Percentiles rank a stretch among this genome's conserved stretches.
These are phyloP conservation scores for Pisolithus albus DNA, from an alignment of 768 basidiomycete genomes.

Conservation along the genomic window DNA sequence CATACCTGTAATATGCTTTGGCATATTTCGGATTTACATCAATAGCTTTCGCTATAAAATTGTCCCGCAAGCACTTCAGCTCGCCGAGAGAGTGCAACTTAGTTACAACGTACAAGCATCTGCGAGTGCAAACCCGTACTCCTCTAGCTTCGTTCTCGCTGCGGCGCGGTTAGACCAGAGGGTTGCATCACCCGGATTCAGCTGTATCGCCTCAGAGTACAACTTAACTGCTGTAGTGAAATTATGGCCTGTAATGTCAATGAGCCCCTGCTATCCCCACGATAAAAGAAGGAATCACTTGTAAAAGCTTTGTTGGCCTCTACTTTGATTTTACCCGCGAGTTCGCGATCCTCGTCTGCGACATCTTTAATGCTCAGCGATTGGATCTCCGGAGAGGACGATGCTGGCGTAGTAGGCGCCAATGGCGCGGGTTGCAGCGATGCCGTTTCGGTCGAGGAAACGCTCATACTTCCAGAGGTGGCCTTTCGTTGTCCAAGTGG, in stretches of 20 bases:
- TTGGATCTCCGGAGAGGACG: slow-evolving; percentile 53
- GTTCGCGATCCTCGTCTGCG: slow-evolving; percentile 62
- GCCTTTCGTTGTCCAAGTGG: no score
- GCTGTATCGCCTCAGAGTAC: slow-evolving; percentile 79
- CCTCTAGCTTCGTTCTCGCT: slow-evolving; percentile 86
- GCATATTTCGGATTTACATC: slow-evolving; percentile 82
- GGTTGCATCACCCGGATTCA: slow-evolving; percentile 83
- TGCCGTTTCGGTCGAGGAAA: slow-evolving; percentile 20
- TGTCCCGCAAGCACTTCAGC: slow-evolving; percentile 9
- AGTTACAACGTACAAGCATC: slow-evolving; percentile 66
- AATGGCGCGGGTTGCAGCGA: slow-evolving; percentile 31
- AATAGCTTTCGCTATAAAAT: slow-evolving; percentile 66
- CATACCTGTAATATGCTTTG: slow-evolving; percentile 82
- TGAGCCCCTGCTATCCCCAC: not conserved
- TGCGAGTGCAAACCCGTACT: slow-evolving; percentile 85
- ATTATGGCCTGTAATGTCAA: slow-evolving; percentile 48
- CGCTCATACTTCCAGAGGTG: slow-evolving; percentile 12
- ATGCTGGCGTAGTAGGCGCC: slow-evolving; percentile 45
- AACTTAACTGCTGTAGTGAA: slow-evolving; percentile 70
- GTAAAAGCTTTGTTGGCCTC: slow-evolving; percentile 86
- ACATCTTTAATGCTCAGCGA: slow-evolving; percentile 49
- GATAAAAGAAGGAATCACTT: slow-evolving; percentile 34
- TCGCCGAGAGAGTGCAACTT: not conserved
- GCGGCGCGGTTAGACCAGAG: slow-evolving; percentile 94
- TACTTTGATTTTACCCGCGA: slow-evolving; percentile 68